phyloP scores from a whole-genome alignment of 1,284 basidiomycete genomes.

The Ceratobasidium sp. region DNA sequence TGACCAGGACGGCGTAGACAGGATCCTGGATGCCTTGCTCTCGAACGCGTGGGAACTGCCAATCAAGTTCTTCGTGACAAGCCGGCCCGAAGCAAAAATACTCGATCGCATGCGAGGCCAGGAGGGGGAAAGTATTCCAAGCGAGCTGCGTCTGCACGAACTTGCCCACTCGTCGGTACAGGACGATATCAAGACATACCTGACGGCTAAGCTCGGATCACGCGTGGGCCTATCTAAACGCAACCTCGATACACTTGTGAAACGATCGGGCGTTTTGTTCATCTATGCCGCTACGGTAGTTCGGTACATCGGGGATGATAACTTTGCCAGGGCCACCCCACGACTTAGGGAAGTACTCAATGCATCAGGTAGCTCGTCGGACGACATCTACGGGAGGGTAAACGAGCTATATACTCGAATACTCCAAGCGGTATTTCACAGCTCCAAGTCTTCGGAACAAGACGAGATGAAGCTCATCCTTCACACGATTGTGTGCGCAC shows the following conservation, averaged over 20 bases:
- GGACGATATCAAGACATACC: slow-evolving; percentile 4
- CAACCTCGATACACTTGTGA: not conserved
- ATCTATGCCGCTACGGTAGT: not conserved
- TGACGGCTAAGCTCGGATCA: not conserved
- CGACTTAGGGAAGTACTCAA: not conserved
- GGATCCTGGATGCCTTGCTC: not conserved
- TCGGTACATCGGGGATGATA: not conserved
- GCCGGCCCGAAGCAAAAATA: not conserved
- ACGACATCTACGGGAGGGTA: not conserved
- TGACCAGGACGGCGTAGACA: not conserved
- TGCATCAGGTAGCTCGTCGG: not conserved
- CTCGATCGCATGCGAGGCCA: not conserved
- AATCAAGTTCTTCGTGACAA: not conserved
- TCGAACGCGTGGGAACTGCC: not conserved
- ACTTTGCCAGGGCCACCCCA: not conserved
- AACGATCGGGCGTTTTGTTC: slow-evolving; percentile 10
- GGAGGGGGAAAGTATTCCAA: not conserved
- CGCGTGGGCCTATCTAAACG: not conserved
- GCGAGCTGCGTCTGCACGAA: slow-evolving; percentile 8
- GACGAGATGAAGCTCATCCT: not conserved
- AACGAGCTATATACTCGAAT: slow-evolving; percentile 2
- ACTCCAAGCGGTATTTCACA: not conserved
- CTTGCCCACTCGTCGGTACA: not conserved
- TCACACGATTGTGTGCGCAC: slow-evolving; percentile 5
- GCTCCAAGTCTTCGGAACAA: not conserved